Evolutionary conservation across 345 rosid genomes (phyloP), one percentile per base, ranked within the genome.

Genomic region (Geranium brycei): DNA sequence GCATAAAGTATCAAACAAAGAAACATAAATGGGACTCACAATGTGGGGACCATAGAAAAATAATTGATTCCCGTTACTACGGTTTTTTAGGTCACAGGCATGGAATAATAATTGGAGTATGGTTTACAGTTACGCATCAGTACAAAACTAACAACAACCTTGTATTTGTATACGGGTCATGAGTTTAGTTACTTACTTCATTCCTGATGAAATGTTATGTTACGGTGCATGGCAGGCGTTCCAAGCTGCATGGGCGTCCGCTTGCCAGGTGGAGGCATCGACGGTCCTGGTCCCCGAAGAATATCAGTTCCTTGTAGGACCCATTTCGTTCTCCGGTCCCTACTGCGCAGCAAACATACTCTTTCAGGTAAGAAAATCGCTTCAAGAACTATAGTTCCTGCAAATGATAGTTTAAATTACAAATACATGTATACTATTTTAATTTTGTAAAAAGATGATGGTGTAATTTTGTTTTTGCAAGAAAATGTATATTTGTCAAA

Each of bases 341-440:
- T 30, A 64, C 41, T 79, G 80, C 61, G 64, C 61, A 14, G 62
- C 35, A 53, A 60, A 47, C 59, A 73, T 73, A 31, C 68, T 68
- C 1, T 73, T 79, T 61, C 82, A 76, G 80, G 82, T 79, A 68
- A 62, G 19, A 58, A 35, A 35, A 35, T 59, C 7, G 14, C 18
- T 19, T 58, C 35, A 32, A 6, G 4, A 13, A 55, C 3, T 15
- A 17, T 11, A 38, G 47, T 4, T 38, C 47, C 47, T 38, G 47
- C 47, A 38, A 5, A 38, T 38, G 47, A 10, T 38, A 0, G 47
- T 38, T 38, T 38, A 5, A 5, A 0, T 38, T 38, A 5, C 6
- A 5, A 38, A 38, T 0, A 5, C 1, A 3, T 10, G 47, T 38
- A 38, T 23, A 23, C 28, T 23, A 23, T 23, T 23, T 23, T 23